Evolutionary conservation across 1,284 basidiomycete genomes (phyloP), one percentile per base, ranked within the genome.

Genomic region (Omphalotus olearius): DNA sequence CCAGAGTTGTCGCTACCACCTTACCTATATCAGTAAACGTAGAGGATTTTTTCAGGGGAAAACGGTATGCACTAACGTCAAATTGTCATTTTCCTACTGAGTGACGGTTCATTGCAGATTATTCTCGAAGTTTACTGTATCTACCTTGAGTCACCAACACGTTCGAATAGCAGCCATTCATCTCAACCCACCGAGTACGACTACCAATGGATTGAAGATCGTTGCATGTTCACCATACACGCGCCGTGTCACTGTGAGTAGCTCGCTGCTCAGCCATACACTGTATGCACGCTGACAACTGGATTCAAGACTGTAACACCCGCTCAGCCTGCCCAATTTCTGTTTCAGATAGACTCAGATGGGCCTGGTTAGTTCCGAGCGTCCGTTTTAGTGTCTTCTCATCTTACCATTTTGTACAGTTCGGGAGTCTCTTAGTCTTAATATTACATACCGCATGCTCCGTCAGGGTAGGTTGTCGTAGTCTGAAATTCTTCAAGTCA

Each of bases 1-100:
- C 74, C n/a, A 75, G 78, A 52, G 66, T 73, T 4, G 73, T 92
- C 14, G 69, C 75, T 7, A 80, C 83, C 2, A 74, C 81, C 0
- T 70, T 93, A n/a, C 90, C 91, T 2, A 73, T 93, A 43, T 77
- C 84, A 10, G 85, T 92, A 47, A 92, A 90, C 54, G 90, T 93
- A 1, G 85, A 93, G 64, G 91, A 93, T 64, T 91, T 88, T 65
- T 92, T 93, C 69, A 81, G 91, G 14, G 83, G 82, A 25, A 72
- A 78, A 56, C 78, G 74, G 85, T 85, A 45, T 37, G 64, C 53
- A 9, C 33, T 39, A 11, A n/a, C 6, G 47, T 16, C 3, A 17
- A 25, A 42, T 13, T 18, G 20, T 39, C 16, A 33, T 50, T 38
- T 33, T 5, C 10, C 23, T 25, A 39, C 53, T 56, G 37, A 47